phyloP scores from a whole-genome alignment of 352 stramenopile species.

The Aphanomyces stellatus region DNA sequence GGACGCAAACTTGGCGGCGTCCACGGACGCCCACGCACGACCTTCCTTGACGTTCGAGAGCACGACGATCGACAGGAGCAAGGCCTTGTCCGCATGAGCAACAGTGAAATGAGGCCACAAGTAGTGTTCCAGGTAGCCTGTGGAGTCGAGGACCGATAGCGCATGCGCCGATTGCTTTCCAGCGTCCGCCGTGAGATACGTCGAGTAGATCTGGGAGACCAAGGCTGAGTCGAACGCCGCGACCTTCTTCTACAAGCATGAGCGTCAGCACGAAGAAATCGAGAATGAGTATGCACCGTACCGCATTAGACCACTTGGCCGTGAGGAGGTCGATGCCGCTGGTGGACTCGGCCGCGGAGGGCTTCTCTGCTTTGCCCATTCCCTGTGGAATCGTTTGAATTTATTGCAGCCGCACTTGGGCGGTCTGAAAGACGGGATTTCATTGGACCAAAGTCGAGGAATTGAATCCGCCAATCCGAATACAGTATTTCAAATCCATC shows the following conservation, averaged over 20 bases:
- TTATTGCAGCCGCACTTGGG: background rate
- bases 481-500: background rate
- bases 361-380: background rate
- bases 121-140: constrained; percentile 39
- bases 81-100: constrained; percentile 24
- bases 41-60: constrained; percentile 20
- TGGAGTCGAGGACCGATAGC: constrained; percentile 22
- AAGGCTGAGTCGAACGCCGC: background rate
- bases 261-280: background rate
- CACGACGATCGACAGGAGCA: constrained; percentile 23
- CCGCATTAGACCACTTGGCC: background rate
- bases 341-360: background rate
- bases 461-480: background rate
- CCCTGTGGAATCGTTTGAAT: background rate
- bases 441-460: background rate
- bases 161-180: constrained; percentile 19
- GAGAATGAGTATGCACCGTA: background rate
- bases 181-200: constrained; percentile 22
- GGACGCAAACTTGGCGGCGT: constrained; percentile 5
- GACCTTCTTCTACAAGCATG: background rate
- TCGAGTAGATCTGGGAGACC: constrained; percentile 32
- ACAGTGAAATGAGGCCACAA: constrained; percentile 34
- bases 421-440: background rate
- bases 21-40: background rate
- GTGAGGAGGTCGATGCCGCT: background rate